Evolutionary conservation across 2,329 filamentous ascomycete genomes (phyloP).

Genomic region (Sporothrix euskadiensis): DNA sequence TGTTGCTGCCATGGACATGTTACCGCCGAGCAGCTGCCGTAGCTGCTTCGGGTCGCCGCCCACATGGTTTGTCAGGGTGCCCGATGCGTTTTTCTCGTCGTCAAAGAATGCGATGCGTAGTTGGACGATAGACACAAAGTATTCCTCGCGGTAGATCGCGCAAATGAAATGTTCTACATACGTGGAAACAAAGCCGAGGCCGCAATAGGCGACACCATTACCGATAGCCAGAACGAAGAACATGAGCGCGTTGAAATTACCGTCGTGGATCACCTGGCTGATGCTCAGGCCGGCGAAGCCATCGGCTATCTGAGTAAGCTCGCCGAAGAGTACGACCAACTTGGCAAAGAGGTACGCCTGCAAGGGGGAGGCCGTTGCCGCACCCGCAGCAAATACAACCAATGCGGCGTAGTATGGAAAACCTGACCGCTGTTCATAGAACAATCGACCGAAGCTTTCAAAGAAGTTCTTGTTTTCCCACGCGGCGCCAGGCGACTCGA

Average conservation of each 20-base stretch:
- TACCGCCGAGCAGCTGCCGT: conserved; percentile 61
- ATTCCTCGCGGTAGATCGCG: conserved; percentile 57
- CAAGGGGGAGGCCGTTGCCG: conserved; percentile 45
- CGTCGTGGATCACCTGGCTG: not conserved
- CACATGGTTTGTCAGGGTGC: conserved; percentile 58
- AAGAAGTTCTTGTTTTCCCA: conserved; percentile 46
- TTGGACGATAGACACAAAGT: conserved; percentile 59
- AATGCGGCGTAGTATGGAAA: conserved; percentile 54
- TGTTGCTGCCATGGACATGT: conserved; percentile 64
- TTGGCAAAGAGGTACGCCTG: conserved; percentile 59
- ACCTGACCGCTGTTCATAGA: conserved; percentile 56
- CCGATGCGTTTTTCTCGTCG: conserved; percentile 58
- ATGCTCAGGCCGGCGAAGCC: not conserved
- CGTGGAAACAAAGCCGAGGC: conserved; percentile 49
- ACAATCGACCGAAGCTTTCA: conserved; percentile 56
- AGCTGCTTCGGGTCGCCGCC: conserved; percentile 59
- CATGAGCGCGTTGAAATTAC: conserved; percentile 64
- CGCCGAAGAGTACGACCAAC: conserved; percentile 42
- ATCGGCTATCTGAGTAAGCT: not conserved
- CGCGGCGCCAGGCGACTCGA: conserved; percentile 22
- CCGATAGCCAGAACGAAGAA: conserved; percentile 60
- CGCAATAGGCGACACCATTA: conserved; percentile 57
- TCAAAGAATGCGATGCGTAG: conserved; percentile 64
- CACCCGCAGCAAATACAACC: conserved; percentile 34
- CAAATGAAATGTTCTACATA: conserved; percentile 47